Conservation (phyloP, 805 yeast genomes). For the Metschnikowia borealis region DNA sequence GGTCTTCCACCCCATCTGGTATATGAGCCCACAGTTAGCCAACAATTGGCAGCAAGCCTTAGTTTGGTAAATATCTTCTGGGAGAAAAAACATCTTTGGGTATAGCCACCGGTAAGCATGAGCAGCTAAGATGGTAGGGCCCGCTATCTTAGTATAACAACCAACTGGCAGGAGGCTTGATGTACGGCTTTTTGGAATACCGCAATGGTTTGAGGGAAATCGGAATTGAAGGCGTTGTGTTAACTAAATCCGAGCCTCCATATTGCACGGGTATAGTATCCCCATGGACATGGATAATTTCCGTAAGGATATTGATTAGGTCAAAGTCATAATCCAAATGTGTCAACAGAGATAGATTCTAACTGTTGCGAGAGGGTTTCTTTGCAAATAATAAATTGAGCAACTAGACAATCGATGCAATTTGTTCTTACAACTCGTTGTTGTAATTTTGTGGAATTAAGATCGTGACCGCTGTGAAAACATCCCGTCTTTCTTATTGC, state of each 20-base stretch:
- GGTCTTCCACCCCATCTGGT: too few species aligned
- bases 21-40: too few species aligned
- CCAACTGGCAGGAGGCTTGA: slow-evolving; percentile 25
- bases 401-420: slow-evolving; percentile 96
- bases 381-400: slow-evolving; percentile 94
- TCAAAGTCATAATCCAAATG: slow-evolving; percentile 89
- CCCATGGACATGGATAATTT: slow-evolving; percentile 96
- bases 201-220: slow-evolving; percentile 27
- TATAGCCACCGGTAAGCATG: too few species aligned
- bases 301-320: slow-evolving; percentile 88
- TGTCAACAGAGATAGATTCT: slow-evolving; percentile 60
- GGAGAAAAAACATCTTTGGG: too few species aligned
- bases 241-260: slow-evolving; percentile 95
- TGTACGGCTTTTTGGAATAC: slow-evolving; percentile 35
- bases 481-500: slow-evolving; percentile 68
- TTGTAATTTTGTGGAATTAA: slow-evolving; percentile 61
- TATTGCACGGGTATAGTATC: slow-evolving; percentile 96
- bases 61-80: too few species aligned
- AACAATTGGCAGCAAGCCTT: too few species aligned
- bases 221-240: slow-evolving; percentile 50
- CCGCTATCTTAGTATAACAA: slow-evolving; percentile 29
- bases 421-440: slow-evolving; percentile 90
- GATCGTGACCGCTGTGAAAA: slow-evolving; percentile 73
- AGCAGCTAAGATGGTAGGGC: too few species aligned
- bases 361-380: slow-evolving; percentile 86